A percentile compares a stretch with the other conserved stretches of the same genome.
These are phyloP conservation scores for Talaromyces borbonicus DNA, from an alignment of 495 filamentous ascomycete genomes.

Conservation along the genomic window DNA sequence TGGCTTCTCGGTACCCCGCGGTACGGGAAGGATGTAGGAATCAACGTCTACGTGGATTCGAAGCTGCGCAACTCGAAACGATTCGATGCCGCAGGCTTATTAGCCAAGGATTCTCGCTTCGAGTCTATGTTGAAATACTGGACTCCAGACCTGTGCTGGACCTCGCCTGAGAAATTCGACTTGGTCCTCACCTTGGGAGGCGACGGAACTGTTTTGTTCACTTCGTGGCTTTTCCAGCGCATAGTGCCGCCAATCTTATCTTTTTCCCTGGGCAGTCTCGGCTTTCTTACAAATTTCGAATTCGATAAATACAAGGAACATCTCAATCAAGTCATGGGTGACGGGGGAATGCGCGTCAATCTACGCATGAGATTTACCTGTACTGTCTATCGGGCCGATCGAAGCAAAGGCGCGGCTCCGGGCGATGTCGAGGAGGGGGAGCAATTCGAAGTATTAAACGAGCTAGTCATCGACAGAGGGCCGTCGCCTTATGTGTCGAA, in stretches of 20 bases:
- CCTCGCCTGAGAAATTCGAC: slow-evolving; percentile 80
- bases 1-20: slow-evolving; percentile 81
- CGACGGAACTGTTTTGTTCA: slow-evolving; percentile 86
- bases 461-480: slow-evolving; percentile 93
- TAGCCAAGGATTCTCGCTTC: slow-evolving; percentile 61
- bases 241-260: slow-evolving; percentile 83
- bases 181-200: slow-evolving; percentile 86
- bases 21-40: slow-evolving; percentile 68
- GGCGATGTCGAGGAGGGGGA: slow-evolving; percentile 61
- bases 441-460: slow-evolving; percentile 92
- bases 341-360: slow-evolving; percentile 88
- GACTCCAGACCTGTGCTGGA: slow-evolving; percentile 91
- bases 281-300: slow-evolving; percentile 89
- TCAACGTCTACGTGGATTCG: slow-evolving; percentile 91
- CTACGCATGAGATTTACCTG: slow-evolving; percentile 97
- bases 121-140: slow-evolving; percentile 79
- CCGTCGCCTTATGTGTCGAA: slow-evolving; percentile 96
- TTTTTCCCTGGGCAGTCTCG: slow-evolving; percentile 80
- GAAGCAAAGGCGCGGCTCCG: slow-evolving; percentile 32
- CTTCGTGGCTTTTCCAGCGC: slow-evolving; percentile 89
- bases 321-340: slow-evolving; percentile 78
- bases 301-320: slow-evolving; percentile 73
- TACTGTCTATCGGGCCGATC: slow-evolving; percentile 65
- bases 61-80: slow-evolving; percentile 79
- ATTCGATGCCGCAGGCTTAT: slow-evolving; percentile 66